Evolutionary conservation across 164 flowering plant species (phyloP).

Genomic region (Saururus chinensis): DNA sequence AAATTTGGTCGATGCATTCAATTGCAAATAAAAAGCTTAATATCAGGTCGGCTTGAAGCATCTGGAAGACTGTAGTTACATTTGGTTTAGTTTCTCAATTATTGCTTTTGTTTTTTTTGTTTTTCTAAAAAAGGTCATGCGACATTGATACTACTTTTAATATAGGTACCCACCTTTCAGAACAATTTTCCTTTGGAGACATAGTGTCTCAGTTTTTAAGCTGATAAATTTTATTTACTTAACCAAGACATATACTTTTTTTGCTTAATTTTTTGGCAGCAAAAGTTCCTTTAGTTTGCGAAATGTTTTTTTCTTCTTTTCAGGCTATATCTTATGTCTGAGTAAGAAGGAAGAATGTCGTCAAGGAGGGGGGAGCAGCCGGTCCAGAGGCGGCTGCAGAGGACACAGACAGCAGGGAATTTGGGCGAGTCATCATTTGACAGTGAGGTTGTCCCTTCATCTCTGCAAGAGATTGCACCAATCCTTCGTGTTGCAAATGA

Average conservation of each 20-base stretch:
- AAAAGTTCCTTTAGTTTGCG: neutral
- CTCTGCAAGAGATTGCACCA: slow-evolving; percentile 63
- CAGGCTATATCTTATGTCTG: neutral
- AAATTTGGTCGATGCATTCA: too few relatives aligned
- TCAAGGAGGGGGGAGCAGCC: slow-evolving; percentile 17
- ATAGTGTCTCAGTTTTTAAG: neutral
- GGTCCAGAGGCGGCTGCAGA: slow-evolving; percentile 38
- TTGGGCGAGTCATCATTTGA: slow-evolving; percentile 54
- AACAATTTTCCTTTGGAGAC: neutral
- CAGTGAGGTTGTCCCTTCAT: slow-evolving; percentile 71
- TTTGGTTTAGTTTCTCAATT: neutral
- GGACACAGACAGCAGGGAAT: slow-evolving; percentile 63
- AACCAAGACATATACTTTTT: neutral
- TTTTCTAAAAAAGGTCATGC: neutral
- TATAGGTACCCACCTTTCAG: neutral
- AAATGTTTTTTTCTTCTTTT: too few relatives aligned
- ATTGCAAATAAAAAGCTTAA: too few relatives aligned
- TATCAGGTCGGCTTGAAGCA: too few relatives aligned
- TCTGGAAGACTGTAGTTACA: too few relatives aligned
- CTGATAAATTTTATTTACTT: neutral
- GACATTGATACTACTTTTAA: neutral
- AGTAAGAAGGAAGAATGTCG: neutral
- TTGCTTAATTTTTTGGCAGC: neutral
- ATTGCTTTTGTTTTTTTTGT: neutral
- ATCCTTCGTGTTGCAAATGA: slow-evolving; percentile 82